phyloP scores from a whole-genome alignment of 1,139 yeast species.

The Debaryomyces psychrophilus region DNA sequence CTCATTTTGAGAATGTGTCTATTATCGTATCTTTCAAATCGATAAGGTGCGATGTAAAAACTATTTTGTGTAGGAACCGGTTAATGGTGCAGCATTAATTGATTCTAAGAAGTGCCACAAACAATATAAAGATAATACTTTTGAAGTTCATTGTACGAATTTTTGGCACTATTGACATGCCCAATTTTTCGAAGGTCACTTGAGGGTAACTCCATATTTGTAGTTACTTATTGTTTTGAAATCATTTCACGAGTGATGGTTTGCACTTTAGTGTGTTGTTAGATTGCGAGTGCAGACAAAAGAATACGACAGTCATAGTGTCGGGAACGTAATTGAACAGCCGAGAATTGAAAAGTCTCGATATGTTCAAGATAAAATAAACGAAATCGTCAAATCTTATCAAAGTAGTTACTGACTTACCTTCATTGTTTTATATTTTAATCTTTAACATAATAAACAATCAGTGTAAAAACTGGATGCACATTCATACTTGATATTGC shows the following conservation, averaged over 20 bases:
- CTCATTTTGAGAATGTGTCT: slow-evolving; percentile 29
- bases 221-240: not conserved
- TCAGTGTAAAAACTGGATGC: not conserved
- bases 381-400: not conserved
- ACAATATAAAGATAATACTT: not conserved
- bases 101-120: not conserved
- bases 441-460: not conserved
- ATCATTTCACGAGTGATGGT: not conserved
- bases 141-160: not conserved
- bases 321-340: too few relatives aligned
- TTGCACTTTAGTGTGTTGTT: too few relatives aligned
- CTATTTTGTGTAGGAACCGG: slow-evolving; percentile 21
- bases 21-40: slow-evolving; percentile 20
- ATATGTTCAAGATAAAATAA: not conserved
- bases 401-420: not conserved
- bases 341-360: not conserved
- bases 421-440: not conserved
- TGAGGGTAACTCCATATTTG: not conserved
- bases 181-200: not conserved
- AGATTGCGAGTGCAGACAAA: too few relatives aligned
- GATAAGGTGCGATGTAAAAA: slow-evolving; percentile 27
- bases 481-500: not conserved
- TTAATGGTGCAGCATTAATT: not conserved
- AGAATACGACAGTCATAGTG: too few relatives aligned
- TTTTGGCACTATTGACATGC: not conserved